Conservation (phyloP, 2,329 filamentous ascomycete species). For the Rhynchosporium agropyri region DNA sequence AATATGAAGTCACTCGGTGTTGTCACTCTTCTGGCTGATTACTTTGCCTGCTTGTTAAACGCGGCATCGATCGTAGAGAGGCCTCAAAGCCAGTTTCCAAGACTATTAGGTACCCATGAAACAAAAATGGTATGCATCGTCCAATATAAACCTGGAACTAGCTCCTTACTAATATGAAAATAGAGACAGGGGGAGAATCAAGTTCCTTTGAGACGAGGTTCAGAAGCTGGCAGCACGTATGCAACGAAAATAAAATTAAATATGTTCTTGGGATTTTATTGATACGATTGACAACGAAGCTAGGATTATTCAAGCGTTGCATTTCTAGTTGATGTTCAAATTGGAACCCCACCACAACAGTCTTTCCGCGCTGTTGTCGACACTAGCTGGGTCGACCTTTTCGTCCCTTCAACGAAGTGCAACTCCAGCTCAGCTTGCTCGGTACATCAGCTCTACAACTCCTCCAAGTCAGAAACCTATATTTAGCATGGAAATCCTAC, state of each 20-base stretch:
- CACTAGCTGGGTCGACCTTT: slow-evolving; percentile 1
- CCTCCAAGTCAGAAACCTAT: slow-evolving; percentile 4
- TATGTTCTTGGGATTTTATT: background rate
- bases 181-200: slow-evolving; percentile 5
- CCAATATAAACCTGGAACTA: slow-evolving; percentile 4
- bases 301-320: slow-evolving; percentile 6
- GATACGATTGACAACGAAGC: background rate
- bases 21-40: slow-evolving; percentile 1
- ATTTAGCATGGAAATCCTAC: slow-evolving; percentile 1
- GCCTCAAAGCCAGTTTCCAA: background rate
- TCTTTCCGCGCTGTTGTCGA: slow-evolving; percentile 11
- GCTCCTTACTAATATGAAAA: background rate
- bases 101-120: slow-evolving; percentile 5
- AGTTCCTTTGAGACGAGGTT: slow-evolving; percentile 1
- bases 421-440: slow-evolving; percentile 3
- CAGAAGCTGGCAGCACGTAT: background rate
- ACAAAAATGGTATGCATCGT: slow-evolving; percentile 5
- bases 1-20: background rate
- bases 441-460: slow-evolving; percentile 5
- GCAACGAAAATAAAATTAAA: slow-evolving; percentile 4
- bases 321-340: slow-evolving; percentile 1
- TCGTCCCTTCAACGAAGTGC: slow-evolving; percentile 4
- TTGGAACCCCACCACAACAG: slow-evolving; percentile 10
- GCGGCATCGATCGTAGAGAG: background rate
- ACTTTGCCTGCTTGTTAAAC: background rate